phyloP scores from a whole-genome alignment of 768 basidiomycete species.

The Boletus edulis region DNA sequence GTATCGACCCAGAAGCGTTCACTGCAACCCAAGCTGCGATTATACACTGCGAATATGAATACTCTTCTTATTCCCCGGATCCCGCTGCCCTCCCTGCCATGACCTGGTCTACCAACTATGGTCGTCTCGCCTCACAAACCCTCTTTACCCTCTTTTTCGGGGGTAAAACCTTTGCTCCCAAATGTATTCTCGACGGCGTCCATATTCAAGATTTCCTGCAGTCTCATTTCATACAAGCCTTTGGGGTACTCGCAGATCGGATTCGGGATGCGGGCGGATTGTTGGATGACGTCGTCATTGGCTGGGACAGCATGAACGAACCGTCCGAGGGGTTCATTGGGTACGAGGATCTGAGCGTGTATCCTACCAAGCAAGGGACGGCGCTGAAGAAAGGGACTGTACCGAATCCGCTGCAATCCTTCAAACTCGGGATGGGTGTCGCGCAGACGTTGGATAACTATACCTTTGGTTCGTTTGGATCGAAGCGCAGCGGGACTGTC shows the following conservation, averaged over 20 bases:
- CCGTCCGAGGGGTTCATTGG: slow-evolving; percentile 78
- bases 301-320: slow-evolving; percentile 97
- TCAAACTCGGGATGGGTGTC: slow-evolving; percentile 87
- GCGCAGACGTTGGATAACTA: slow-evolving; percentile 80
- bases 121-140: slow-evolving; percentile 82
- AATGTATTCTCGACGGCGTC: slow-evolving; percentile 84
- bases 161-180: slow-evolving; percentile 85
- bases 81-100: slow-evolving; percentile 84
- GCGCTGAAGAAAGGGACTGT: slow-evolving; percentile 83
- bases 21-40: slow-evolving; percentile 84
- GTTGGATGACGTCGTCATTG: slow-evolving; percentile 85
- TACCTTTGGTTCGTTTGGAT: slow-evolving; percentile 78
- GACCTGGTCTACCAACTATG: slow-evolving; percentile 97
- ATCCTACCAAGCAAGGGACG: slow-evolving; percentile 65
- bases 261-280: slow-evolving; percentile 74
- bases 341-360: slow-evolving; percentile 63
- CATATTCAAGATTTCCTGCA: slow-evolving; percentile 92
- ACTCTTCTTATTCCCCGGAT: slow-evolving; percentile 48
- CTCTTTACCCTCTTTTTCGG: slow-evolving; percentile 95
- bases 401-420: slow-evolving; percentile 81
- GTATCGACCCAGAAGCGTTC: slow-evolving; percentile 82
- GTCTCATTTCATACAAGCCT: slow-evolving; percentile 70
- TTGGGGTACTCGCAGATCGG: slow-evolving; percentile 71
- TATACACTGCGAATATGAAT: slow-evolving; percentile 86
- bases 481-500: slow-evolving; percentile 66